Conservation (phyloP, 306 rosid species). For the Sphenostylis stenocarpa region DNA sequence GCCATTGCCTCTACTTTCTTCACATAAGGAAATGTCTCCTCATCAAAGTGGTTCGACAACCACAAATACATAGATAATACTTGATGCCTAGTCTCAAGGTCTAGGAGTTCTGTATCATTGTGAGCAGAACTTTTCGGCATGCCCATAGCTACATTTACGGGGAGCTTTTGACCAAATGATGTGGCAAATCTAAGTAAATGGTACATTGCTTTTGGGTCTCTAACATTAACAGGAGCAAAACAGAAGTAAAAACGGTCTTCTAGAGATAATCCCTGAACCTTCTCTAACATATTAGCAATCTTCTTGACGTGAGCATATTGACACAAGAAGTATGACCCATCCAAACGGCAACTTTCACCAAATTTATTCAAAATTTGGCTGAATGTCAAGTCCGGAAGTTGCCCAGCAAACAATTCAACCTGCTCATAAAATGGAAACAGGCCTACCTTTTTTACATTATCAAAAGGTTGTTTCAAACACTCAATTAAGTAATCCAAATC, state of each 20-base stretch:
- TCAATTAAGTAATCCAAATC: constrained; percentile 89
- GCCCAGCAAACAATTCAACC: constrained; percentile 78
- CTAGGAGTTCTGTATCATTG: constrained; percentile 77
- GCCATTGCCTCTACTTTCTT: constrained; percentile 86
- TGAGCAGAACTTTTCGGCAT: constrained; percentile 74
- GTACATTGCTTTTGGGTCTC: constrained; percentile 89
- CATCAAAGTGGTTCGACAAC: constrained; percentile 76
- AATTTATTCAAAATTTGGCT: constrained; percentile 65
- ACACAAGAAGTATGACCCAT: constrained; percentile 79
- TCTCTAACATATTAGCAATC: constrained; percentile 91
- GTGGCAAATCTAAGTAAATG: constrained; percentile 82
- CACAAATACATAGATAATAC: constrained; percentile 85
- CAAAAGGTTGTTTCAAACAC: constrained; percentile 88
- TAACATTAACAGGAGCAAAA: constrained; percentile 88
- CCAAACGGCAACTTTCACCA: constrained; percentile 75
- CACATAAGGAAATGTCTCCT: constrained; percentile 69
- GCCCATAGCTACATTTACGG: constrained; percentile 83
- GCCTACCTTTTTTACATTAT: constrained; percentile 65
- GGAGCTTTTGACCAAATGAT: constrained; percentile 62
- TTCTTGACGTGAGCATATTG: constrained; percentile 77
- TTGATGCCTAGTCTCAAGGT: constrained; percentile 91
- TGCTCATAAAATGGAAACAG: constrained; percentile 84
- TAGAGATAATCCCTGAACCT: constrained; percentile 64
- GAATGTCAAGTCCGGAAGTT: constrained; percentile 59
- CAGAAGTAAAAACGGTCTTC: constrained; percentile 85